A percentile compares a stretch with the other conserved stretches of the same genome.
phyloP scores from a whole-genome alignment of 306 rosid genomes.

The Ochetophila trinervis region DNA sequence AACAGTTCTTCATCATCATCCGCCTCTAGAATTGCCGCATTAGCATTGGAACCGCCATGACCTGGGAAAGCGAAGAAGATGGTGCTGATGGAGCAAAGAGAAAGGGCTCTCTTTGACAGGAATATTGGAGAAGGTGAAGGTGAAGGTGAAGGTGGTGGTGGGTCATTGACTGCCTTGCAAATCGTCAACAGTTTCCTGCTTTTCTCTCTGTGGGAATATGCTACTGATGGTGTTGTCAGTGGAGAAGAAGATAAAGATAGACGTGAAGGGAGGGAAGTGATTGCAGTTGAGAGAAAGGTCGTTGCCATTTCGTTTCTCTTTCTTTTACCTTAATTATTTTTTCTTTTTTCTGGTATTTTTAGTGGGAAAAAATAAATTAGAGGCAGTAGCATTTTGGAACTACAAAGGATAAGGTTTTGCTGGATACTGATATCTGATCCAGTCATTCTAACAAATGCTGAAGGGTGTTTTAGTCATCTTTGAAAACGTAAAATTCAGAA shows the following conservation, averaged over 20 bases:
- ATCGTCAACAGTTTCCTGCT: conserved; percentile 32
- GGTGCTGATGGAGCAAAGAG: conserved; percentile 45
- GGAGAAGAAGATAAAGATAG: conserved; percentile 29
- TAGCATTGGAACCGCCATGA: conserved; percentile 37
- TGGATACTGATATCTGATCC: conserved; percentile 63
- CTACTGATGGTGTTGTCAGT: conserved; percentile 24
- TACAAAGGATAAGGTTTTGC: conserved; percentile 82
- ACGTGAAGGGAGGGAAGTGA: conserved; percentile 33
- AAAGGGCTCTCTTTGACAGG: conserved; percentile 62
- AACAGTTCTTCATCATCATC: conserved; percentile 88
- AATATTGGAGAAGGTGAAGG: conserved; percentile 20
- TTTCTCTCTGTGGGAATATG: conserved; percentile 29
- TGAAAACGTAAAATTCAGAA: too few relatives aligned
- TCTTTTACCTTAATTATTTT: conserved; percentile 2
- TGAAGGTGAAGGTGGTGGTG: conserved; percentile 23
- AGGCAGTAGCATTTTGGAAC: conserved; percentile 39
- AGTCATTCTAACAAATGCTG: conserved; percentile 19
- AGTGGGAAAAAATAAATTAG: conserved; percentile 32
- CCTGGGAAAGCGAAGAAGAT: conserved; percentile 50
- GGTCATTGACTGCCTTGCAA: conserved; percentile 44
- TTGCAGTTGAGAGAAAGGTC: conserved; percentile 64
- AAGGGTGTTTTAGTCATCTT: conserved; percentile 19
- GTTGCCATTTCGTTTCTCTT: conserved; percentile 48
- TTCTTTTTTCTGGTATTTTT: conserved; percentile 14
- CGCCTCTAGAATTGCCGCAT: conserved; percentile 92